Percentiles rank a stretch among this genome's conserved stretches.
Conservation (phyloP, 2,329 filamentous ascomycete species). For the Claviceps sp. region DNA sequence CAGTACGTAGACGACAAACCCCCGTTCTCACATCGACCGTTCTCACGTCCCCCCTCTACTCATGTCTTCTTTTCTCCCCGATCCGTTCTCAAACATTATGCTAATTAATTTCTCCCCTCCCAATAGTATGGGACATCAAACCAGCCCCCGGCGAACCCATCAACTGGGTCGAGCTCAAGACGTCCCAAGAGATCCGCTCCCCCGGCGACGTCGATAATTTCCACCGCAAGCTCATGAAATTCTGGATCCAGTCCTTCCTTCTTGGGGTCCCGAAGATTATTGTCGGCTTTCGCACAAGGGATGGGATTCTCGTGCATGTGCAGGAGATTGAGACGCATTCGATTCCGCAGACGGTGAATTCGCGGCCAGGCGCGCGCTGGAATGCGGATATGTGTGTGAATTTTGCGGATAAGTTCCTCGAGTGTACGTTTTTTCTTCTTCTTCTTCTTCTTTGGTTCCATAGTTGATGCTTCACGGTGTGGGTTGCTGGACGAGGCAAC, state of each 20-base stretch:
- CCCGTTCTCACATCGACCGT: neutral
- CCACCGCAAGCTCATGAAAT: conserved; percentile 83
- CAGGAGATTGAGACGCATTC: conserved; percentile 69
- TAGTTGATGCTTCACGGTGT: neutral
- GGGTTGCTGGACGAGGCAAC: too few relatives aligned
- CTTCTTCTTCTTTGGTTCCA: neutral
- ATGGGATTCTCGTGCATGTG: conserved; percentile 57
- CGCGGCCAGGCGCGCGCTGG: conserved; percentile 56
- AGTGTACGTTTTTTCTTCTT: conserved; percentile 41
- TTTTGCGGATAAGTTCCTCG: conserved; percentile 65
- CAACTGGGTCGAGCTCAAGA: conserved; percentile 94
- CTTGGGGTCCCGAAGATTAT: conserved; percentile 86
- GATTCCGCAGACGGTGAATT: conserved; percentile 65
- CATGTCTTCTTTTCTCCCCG: too few relatives aligned
- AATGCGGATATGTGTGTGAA: conserved; percentile 91
- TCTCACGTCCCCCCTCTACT: neutral
- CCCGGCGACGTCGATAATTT: conserved; percentile 61
- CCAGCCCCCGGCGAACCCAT: conserved; percentile 54
- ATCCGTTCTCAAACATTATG: neutral
- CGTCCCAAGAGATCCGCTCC: conserved; percentile 56
- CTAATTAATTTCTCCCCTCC: neutral
- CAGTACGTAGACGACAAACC: conserved; percentile 31
- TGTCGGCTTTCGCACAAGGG: conserved; percentile 66
- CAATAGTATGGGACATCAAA: conserved; percentile 68
- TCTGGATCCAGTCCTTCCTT: conserved; percentile 93